A percentile compares a stretch with the other conserved stretches of the same genome.
phyloP scores from a whole-genome alignment of 2,329 filamentous ascomycete species.

The Calonectria pauciramosa region DNA sequence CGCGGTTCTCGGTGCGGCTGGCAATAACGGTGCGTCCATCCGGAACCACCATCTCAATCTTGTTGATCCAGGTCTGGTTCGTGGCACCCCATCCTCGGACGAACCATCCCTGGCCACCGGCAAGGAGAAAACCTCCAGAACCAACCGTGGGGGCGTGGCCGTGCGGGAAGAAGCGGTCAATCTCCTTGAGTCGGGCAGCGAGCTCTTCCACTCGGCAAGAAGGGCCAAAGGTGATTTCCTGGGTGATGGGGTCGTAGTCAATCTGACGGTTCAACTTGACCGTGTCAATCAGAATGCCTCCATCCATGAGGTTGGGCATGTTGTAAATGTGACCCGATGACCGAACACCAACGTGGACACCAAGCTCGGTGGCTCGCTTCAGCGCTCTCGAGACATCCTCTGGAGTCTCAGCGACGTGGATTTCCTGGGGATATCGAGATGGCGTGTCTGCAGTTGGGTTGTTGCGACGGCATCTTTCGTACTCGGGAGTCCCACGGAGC shows the following conservation, averaged over 20 bases:
- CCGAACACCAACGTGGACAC: constrained; percentile 26
- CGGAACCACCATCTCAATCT: constrained; percentile 26
- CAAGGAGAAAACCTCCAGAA: constrained; percentile 23
- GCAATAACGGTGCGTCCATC: constrained; percentile 22
- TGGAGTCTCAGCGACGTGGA: constrained; percentile 19
- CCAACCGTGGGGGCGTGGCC: constrained; percentile 25
- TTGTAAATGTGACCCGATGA: constrained; percentile 25
- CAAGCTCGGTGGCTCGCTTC: constrained; percentile 21
- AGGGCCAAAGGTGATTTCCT: constrained; percentile 20
- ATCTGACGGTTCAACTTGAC: constrained; percentile 23
- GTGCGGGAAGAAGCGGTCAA: constrained; percentile 25
- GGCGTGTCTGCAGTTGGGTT: constrained; percentile 25
- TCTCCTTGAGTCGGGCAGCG: constrained; percentile 15
- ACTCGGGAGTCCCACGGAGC: constrained; percentile 20
- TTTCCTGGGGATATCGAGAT: constrained; percentile 20
- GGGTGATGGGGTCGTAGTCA: constrained; percentile 17
- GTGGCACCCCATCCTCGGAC: constrained; percentile 28
- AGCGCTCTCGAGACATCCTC: constrained; percentile 7
- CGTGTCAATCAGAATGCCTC: constrained; percentile 27
- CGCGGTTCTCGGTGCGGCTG: constrained; percentile 26
- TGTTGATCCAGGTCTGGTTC: constrained; percentile 26
- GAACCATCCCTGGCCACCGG: constrained; percentile 27
- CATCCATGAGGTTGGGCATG: constrained; percentile 25
- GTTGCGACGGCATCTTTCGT: constrained; percentile 27
- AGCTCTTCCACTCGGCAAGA: constrained; percentile 24